Base-by-base conservation (phyloP, 805 yeast genomes). In the Myxozyma neglecta region DNA sequence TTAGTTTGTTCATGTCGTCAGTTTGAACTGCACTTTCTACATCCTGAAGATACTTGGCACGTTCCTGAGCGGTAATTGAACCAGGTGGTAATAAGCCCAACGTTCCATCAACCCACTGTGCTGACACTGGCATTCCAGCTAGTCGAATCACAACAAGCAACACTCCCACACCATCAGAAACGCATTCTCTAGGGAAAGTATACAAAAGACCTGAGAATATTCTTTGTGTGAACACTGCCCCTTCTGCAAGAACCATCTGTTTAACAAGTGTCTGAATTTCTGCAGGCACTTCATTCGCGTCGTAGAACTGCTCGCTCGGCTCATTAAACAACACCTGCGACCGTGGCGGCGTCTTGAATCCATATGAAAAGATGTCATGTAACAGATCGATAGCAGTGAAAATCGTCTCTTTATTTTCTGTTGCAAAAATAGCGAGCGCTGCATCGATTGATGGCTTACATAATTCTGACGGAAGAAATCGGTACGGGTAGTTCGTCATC, bases 281-380 rank as follows among this genome's bases (percentile, higher is more conserved):
- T n/a, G 77, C 79, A 10, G 88, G 86, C 47, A 85, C 83, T 20
- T 75, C 76, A 20, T 80, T 83, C n/a, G 73, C 45, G 16, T 57
- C 56, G 34, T 53, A 47, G 34, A 39, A 43, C 43, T 35, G 37
- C 20, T 54, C 65, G 8, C 44, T 57, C 6, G 54, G 53, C 29
- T 62, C 67, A 18, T 64, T 53, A 24, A 53, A 48, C n/a, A 79
- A 80, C 57, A 82, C 80, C 45, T 87, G 81, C 7, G 96, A 87
- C 18, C 89, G 80, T 5, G 97, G 97, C 1, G 97, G 91, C 9
- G 82, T 78, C 34, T 82, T 86, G 66, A 87, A 83, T 1, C 96
- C 97, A 93, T 96, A 92, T 6, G 91, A 83, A 24, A 89, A 75
- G 40, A 90, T 79, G 72, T 94, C 99, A 66, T 89, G 86, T 68